A percentile compares a stretch with the other conserved stretches of the same genome.
These are phyloP conservation scores for Labyrinthula sp. DNA, from an alignment of 352 stramenopile genomes.

Conservation along the genomic window DNA sequence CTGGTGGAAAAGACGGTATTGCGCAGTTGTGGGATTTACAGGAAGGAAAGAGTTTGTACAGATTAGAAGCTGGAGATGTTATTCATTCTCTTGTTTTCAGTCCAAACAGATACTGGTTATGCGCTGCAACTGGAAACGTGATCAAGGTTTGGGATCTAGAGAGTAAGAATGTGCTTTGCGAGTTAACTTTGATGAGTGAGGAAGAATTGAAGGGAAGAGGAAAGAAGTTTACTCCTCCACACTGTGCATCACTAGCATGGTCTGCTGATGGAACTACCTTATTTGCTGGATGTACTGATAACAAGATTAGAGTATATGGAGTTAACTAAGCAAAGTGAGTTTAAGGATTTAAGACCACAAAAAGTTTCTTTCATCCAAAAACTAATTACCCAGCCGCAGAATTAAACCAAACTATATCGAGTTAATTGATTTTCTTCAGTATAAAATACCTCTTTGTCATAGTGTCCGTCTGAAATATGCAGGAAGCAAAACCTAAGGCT, in stretches of 20 bases:
- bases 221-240: slow-evolving; percentile 73
- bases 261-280: slow-evolving; percentile 88
- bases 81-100: slow-evolving; percentile 92
- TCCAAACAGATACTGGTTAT: slow-evolving; percentile 99
- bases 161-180: slow-evolving; percentile 93
- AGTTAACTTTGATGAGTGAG: slow-evolving; percentile 57
- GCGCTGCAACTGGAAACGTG: slow-evolving; percentile 82
- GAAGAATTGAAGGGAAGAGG: slow-evolving; percentile 27
- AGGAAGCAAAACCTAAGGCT: too few relatives aligned
- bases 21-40: slow-evolving; percentile 99
- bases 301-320: slow-evolving; percentile 69
- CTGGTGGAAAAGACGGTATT: slow-evolving; percentile 95
- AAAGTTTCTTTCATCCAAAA: too few relatives aligned
- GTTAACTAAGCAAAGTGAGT: too few relatives aligned
- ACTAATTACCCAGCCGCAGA: too few relatives aligned
- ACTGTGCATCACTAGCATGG: slow-evolving; percentile 93
- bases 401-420: too few relatives aligned
- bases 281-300: slow-evolving; percentile 97
- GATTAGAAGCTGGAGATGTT: slow-evolving; percentile 87
- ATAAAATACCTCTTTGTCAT: too few relatives aligned
- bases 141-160: slow-evolving; percentile 99
- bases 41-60: slow-evolving; percentile 98
- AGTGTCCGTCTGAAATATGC: too few relatives aligned
- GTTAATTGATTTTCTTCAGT: too few relatives aligned
- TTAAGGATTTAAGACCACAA: not conserved